Evolutionary conservation across 2,329 filamentous ascomycete species (phyloP).

Genomic region (Fusarium solani-melongenae): DNA sequence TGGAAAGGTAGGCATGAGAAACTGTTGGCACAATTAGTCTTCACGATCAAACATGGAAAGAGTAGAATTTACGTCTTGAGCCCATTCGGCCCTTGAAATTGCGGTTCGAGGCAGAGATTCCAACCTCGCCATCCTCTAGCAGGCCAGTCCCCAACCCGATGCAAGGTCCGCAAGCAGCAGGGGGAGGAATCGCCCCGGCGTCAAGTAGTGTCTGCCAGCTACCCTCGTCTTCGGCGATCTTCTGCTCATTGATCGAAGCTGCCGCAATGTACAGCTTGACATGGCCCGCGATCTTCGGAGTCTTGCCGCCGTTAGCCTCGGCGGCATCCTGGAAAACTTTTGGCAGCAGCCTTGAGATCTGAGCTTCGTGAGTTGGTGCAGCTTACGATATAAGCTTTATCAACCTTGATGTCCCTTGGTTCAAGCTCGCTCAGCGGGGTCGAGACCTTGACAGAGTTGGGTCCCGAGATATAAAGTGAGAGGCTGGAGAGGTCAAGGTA

Average conservation of each 20-base stretch:
- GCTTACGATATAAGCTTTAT: conserved; percentile 87
- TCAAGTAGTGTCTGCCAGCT: conserved; percentile 79
- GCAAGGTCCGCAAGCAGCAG: conserved; percentile 74
- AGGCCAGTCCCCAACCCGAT: conserved; percentile 82
- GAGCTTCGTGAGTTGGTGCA: conserved; percentile 84
- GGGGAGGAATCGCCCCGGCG: conserved; percentile 8
- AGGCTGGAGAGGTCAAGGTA: conserved; percentile 84
- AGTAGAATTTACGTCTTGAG: conserved; percentile 5
- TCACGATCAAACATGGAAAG: not conserved
- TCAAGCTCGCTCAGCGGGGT: conserved; percentile 80
- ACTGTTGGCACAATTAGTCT: not conserved
- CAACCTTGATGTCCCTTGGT: conserved; percentile 75
- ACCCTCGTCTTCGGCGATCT: conserved; percentile 78
- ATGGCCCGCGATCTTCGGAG: conserved; percentile 77
- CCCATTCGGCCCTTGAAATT: conserved; percentile 96
- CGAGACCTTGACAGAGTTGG: conserved; percentile 88
- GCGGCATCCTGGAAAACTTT: conserved; percentile 83
- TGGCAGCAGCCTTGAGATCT: conserved; percentile 83
- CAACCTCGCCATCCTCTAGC: conserved; percentile 82
- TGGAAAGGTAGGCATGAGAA: conserved; percentile 79
- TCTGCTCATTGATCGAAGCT: conserved; percentile 81
- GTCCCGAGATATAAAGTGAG: conserved; percentile 84
- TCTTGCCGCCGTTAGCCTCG: conserved; percentile 61
- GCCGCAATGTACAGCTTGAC: conserved; percentile 91
- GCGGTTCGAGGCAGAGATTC: conserved; percentile 84